Conservation (phyloP, 2,329 filamentous ascomycete species). For the Xylariales sp. region DNA sequence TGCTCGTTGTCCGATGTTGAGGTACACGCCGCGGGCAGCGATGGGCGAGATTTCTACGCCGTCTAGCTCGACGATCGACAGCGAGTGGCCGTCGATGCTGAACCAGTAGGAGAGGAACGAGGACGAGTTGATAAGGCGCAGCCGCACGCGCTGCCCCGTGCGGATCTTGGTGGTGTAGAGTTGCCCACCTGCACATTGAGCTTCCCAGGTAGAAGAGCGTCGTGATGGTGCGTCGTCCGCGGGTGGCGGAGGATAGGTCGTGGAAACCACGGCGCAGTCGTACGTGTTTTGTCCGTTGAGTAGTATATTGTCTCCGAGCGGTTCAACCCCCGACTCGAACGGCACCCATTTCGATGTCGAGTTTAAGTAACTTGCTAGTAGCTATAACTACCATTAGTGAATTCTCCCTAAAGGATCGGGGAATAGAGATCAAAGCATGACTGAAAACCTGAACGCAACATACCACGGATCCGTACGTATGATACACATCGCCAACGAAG, state of each 20-base stretch:
- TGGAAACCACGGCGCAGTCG: constrained; percentile 50
- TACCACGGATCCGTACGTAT: constrained; percentile 52
- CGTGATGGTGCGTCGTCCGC: constrained; percentile 3
- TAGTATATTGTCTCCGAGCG: constrained; percentile 55
- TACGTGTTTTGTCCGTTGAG: constrained; percentile 55
- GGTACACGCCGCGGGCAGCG: constrained; percentile 50
- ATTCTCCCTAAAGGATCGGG: not conserved
- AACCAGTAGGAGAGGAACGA: constrained; percentile 55
- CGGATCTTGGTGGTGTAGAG: constrained; percentile 50
- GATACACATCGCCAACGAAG: constrained; percentile 55
- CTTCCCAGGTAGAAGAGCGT: constrained; percentile 21
- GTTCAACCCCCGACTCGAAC: constrained; percentile 53
- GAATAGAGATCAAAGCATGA: not conserved
- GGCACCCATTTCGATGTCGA: constrained; percentile 52
- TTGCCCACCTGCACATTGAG: constrained; percentile 49
- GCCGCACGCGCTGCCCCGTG: constrained; percentile 46
- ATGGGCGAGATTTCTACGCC: constrained; percentile 54
- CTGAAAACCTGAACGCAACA: constrained; percentile 15
- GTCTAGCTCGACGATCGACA: constrained; percentile 55
- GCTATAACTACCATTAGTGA: constrained; percentile 31
- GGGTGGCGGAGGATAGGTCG: constrained; percentile 44
- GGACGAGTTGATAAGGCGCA: constrained; percentile 56
- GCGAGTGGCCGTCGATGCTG: constrained; percentile 54
- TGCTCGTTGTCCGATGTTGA: constrained; percentile 55
- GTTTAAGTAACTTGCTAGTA: constrained; percentile 50